A percentile compares a stretch with the other conserved stretches of the same genome.
Evolutionary conservation across 768 basidiomycete species (phyloP).

Genomic region (Collybia sordida): DNA sequence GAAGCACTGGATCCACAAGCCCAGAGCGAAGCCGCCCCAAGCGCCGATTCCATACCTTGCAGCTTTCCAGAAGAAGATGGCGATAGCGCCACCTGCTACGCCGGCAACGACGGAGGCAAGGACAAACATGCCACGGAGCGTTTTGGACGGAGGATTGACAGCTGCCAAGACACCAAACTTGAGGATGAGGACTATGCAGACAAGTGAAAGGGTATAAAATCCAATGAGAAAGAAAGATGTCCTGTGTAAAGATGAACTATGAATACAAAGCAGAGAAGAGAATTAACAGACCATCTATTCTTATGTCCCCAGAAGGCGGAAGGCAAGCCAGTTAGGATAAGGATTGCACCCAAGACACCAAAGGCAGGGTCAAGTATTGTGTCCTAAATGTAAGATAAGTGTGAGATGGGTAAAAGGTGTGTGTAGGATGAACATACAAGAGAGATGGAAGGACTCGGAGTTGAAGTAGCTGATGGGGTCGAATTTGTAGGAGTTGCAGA

Average conservation of each 20-base stretch:
- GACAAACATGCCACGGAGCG: slow-evolving; percentile 88
- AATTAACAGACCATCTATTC: slow-evolving; percentile 77
- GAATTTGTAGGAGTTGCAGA: slow-evolving; percentile 35
- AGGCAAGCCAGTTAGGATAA: slow-evolving; percentile 88
- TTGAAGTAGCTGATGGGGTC: slow-evolving; percentile 44
- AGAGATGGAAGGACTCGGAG: slow-evolving; percentile 39
- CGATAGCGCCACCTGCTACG: slow-evolving; percentile 77
- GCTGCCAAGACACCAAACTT: slow-evolving; percentile 86
- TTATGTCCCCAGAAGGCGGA: slow-evolving; percentile 93
- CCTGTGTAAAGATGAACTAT: slow-evolving; percentile 41
- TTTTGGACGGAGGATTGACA: slow-evolving; percentile 75
- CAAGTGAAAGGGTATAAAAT: slow-evolving; percentile 85
- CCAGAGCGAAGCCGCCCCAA: slow-evolving; percentile 87
- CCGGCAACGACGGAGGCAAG: slow-evolving; percentile 80
- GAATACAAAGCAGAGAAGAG: slow-evolving; percentile 11
- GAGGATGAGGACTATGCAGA: slow-evolving; percentile 85
- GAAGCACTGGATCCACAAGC: slow-evolving; percentile 86
- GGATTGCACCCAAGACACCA: slow-evolving; percentile 82
- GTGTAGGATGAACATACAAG: slow-evolving; percentile 28
- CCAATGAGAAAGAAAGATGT: slow-evolving; percentile 93
- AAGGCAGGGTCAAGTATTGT: slow-evolving; percentile 86
- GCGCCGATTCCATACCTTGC: slow-evolving; percentile 82
- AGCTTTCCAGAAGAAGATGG: slow-evolving; percentile 92
- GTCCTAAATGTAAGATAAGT: slow-evolving; percentile 34
- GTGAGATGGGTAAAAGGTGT: slow-evolving; percentile 22